Evolutionary conservation across 148 eudicot species (phyloP), one percentile per base, ranked within the genome.

Genomic region (Silene conica): DNA sequence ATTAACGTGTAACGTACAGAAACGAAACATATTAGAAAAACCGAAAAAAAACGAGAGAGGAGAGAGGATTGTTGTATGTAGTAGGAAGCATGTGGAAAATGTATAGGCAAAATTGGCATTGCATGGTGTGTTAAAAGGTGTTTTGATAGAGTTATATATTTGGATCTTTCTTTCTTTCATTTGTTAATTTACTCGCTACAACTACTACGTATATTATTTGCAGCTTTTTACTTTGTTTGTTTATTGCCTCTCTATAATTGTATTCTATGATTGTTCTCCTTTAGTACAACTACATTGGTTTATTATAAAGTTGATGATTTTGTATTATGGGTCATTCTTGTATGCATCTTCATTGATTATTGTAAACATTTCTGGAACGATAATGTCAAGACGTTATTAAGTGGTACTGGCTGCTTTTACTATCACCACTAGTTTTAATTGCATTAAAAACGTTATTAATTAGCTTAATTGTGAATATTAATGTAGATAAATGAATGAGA

Each of bases 81-180:
- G 38, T 45, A 69, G 52, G 22, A 26, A 73, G 41, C 81, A 78
- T 78, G 81, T 73, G 81, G 59, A 52, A 67, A 34, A 78, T 78
- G 76, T 78, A 78, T 73, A 72, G 80, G 68, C 67, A 43, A 67
- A 46, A 59, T 78, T 78, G 80, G 72, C 73, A 31, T 66, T 78
- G 60, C 13, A 57, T 78, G 71, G 62, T 28, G 45, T 52, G 57
- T 26, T 64, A 72, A 64, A 65, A 71, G 76, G 50, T 78, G 80
- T 58, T 56, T 55, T 72, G 22, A 20, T 57, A 66, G 31, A 66
- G 43, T 13, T 56, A 31, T 64, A 54, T 72, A 64, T 56, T 72
- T 54, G 71, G 57, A 63, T 55, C 10, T 77, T 77, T 41, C 13
- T 16, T 55, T 21, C 19, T 38, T 26, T 66, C n/a, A n/a, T 66